These are phyloP conservation scores for Vigna unguiculata DNA, from an alignment of 306 rosid genomes.

Conservation along the genomic window DNA sequence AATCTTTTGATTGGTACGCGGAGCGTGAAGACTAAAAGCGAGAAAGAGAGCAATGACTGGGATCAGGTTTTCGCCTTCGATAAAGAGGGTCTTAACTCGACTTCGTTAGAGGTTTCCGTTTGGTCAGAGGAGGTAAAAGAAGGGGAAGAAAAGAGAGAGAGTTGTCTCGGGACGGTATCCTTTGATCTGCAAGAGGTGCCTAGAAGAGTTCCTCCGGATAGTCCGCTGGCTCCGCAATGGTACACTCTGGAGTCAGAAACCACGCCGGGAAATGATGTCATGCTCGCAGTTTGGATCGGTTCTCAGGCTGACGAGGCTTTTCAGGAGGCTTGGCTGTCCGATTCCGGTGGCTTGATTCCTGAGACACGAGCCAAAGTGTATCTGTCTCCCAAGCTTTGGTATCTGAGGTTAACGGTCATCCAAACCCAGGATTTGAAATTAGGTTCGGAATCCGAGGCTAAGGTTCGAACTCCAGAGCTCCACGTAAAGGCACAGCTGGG, in stretches of 20 bases:
- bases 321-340: conserved; percentile 95
- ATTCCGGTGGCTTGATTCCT: conserved; percentile 84
- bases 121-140: conserved; percentile 68
- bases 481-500: conserved; percentile 82
- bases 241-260: conserved; percentile 74
- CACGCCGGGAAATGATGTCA: conserved; percentile 75
- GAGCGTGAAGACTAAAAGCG: conserved; percentile 65
- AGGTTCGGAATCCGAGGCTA: conserved; percentile 58
- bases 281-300: conserved; percentile 87
- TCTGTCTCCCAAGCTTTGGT: conserved; percentile 95
- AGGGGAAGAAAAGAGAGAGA: conserved; percentile 38
- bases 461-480: conserved; percentile 58
- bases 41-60: conserved; percentile 73
- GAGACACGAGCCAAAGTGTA: conserved; percentile 90
- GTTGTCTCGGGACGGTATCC: conserved; percentile 52
- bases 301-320: conserved; percentile 89
- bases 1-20: conserved; percentile 88
- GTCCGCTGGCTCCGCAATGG: conserved; percentile 96
- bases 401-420: conserved; percentile 91
- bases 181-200: conserved; percentile 83
- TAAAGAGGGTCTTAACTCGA: conserved; percentile 78
- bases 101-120: conserved; percentile 77
- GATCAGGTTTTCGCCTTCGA: conserved; percentile 89
- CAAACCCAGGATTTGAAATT: conserved; percentile 85
- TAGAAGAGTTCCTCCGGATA: conserved; percentile 84